Evolutionary conservation across 2,329 filamentous ascomycete genomes (phyloP), one percentile per base, ranked within the genome.

Genomic region (Penicillium italicum): DNA sequence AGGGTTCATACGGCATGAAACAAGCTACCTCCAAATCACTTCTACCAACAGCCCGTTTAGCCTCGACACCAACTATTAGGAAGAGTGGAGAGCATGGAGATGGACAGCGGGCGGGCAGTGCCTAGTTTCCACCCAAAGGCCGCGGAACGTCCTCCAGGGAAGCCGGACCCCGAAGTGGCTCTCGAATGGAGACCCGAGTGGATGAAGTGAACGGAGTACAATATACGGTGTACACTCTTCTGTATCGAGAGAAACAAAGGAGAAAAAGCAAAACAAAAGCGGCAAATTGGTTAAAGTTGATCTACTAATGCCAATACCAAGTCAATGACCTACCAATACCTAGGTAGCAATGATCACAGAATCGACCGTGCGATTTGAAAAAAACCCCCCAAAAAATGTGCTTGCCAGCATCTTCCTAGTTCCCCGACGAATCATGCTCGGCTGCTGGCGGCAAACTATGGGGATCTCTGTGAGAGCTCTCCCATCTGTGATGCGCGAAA

Each of bases 51-150:
- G 47, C 41, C 50, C 37, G 38, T 56, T 50, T 53, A 53, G 48
- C 48, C 45, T 53, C 22, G 37, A 53, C 7, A 42, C 37, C 50
- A 56, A 45, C 48, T 54, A 28, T 50, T 42, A 37, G 54, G 11
- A 52, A 24, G 37, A 46, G 52, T 60, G 56, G 56, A 57, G 57
- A 46, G 50, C 16, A 50, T 59, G 62, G 62, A 62, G 56, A 66
- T 69, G 62, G 62, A 61, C 26, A 57, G 55, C 63, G 59, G 65
- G 60, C 62, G 62, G 66, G 63, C 62, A 62, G 62, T 59, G 66
- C 45, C 63, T 64, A 61, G 61, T 57, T 53, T 55, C 47, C 40
- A 49, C 52, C 53, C 50, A 43, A 59, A 50, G 45, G 52, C 53
- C 63, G 62, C 60, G 61, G 62, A 66, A 65, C 54, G 53, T 56